Percentiles rank a stretch among this genome's conserved stretches.
These are phyloP conservation scores for Dichotomocladium elegans DNA, from an alignment of 371 early-diverging fungal species.

Conservation along the genomic window DNA sequence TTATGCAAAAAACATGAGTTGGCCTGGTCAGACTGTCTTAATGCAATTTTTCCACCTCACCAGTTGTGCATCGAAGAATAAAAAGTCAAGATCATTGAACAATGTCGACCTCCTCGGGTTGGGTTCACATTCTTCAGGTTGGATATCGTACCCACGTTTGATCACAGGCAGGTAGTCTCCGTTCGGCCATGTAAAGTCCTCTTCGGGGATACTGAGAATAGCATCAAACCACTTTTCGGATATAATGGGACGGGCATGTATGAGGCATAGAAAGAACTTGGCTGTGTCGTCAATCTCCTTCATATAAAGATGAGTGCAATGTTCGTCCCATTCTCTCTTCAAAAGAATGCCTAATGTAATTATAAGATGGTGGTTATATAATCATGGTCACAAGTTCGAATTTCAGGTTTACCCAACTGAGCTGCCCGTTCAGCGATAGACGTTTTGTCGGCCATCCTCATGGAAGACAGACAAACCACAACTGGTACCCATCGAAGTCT, in stretches of 20 bases:
- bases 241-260: neutral
- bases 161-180: neutral
- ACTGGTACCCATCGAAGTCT: conserved; percentile 1
- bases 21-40: neutral
- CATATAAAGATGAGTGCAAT: conserved; percentile 2
- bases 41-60: neutral
- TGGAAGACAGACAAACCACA: conserved; percentile 1
- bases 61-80: neutral
- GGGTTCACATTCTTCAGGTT: conserved; percentile 2
- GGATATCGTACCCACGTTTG: neutral
- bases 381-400: neutral
- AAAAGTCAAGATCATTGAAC: neutral
- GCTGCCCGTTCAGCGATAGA: neutral
- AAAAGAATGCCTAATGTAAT: neutral
- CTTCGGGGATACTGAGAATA: neutral
- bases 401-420: neutral
- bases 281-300: neutral
- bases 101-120: neutral
- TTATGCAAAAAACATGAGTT: too few species aligned
- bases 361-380: neutral
- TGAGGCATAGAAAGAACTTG: neutral
- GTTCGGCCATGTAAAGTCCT: neutral
- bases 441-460: neutral
- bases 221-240: neutral
- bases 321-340: conserved; percentile 1